These are phyloP conservation scores for Debaryomyces psychrophilus DNA, from an alignment of 1,139 yeast species.

Conservation along the genomic window DNA sequence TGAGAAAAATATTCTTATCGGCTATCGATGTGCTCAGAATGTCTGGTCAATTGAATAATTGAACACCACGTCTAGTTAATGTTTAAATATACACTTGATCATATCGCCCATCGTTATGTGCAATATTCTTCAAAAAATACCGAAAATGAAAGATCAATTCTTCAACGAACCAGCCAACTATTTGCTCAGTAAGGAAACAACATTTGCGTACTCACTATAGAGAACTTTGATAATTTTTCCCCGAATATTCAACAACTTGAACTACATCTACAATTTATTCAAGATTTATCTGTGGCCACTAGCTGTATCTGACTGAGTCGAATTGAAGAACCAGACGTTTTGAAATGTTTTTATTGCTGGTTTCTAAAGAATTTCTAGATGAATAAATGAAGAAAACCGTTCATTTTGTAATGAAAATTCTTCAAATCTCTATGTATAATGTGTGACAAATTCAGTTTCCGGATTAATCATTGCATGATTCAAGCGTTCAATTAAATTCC, in stretches of 20 bases:
- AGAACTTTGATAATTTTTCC: conserved; percentile 47
- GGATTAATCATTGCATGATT: no score
- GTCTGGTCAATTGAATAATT: conserved; percentile 65
- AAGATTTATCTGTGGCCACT: conserved; percentile 55
- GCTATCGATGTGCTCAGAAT: conserved; percentile 75
- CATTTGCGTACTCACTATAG: conserved; percentile 40
- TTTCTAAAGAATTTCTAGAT: no score
- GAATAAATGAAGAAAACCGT: no score
- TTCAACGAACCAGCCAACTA: conserved; percentile 68
- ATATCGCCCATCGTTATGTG: conserved; percentile 86
- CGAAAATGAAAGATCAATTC: conserved; percentile 63
- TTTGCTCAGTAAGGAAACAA: conserved; percentile 35
- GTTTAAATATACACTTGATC: conserved; percentile 64
- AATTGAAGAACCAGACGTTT: not conserved
- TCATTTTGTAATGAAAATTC: no score
- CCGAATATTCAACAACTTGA: conserved; percentile 37
- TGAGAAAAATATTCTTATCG: conserved; percentile 62
- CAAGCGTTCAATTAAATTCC: no score
- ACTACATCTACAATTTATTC: conserved; percentile 45
- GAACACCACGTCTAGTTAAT: conserved; percentile 48
- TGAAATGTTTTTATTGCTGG: not conserved
- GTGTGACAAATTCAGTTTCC: no score
- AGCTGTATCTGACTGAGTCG: conserved; percentile 43
- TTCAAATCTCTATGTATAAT: no score
- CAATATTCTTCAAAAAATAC: conserved; percentile 55